Evolutionary conservation across 768 basidiomycete species (phyloP), one percentile per base, ranked within the genome.

Genomic region (Boletus speciosus): DNA sequence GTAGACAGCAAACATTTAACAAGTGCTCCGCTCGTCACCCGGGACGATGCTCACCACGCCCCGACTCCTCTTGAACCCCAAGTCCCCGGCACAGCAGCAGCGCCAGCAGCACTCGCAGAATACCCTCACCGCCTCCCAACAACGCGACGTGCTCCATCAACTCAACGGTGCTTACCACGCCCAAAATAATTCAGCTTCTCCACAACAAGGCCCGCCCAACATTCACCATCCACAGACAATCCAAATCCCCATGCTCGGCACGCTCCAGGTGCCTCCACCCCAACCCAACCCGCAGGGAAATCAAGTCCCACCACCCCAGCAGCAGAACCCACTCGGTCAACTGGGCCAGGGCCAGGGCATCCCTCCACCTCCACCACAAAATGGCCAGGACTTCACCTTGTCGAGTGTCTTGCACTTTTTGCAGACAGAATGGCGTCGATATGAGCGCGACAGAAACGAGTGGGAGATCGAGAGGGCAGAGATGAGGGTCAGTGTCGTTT

Each of bases 381-480:
- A 87, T 66, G 89, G 89, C 59, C 90, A 93, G 71, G 93, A 96
- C 73, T 91, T 89, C 71, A 97, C 88, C 44, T 84, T 98, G 50
- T 95, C 94, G 6, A 88, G 84, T 65, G 94, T 98, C 55, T 80
- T 99, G 57, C 97, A 99, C 76, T 99, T 93, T 71, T 81, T 98
- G 48, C 97, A 99, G 76, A 93, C 92, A 21, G 97, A 99, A 78
- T 98, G 95, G 93, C 81, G 97, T 58, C 81, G 92, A 56, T 98
- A 97, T 67, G 97, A 98, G 73, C 86, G 95, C 70, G 97, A 99
- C 76, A 82, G 96, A 66, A 99, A 99, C 70, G 97, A 99, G 75
- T 99, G 96, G 96, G 97, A 99, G 79, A 99, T 99, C 65, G 97
- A 98, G 74, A 80, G 97, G 62, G 97, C 97, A 32, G 97, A 98